Percentiles rank a stretch among this genome's conserved stretches.
phyloP scores from a whole-genome alignment of 805 yeast species.

The Kazachstania taianensis region DNA sequence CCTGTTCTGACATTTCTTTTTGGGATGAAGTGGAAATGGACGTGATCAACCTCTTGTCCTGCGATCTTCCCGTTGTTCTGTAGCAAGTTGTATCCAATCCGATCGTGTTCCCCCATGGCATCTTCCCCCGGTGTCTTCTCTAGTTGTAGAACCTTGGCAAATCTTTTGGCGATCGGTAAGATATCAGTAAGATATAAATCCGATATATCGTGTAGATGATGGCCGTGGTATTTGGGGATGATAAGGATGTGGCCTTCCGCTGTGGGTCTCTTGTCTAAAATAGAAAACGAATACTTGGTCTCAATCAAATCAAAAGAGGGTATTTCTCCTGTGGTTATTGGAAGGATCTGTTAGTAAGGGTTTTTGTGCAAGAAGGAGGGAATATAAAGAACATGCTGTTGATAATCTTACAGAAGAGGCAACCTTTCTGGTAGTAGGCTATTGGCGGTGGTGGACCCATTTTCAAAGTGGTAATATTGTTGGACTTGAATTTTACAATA shows the following conservation, averaged over 20 bases:
- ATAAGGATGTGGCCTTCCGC: constrained; percentile 79
- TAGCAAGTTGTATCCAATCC: constrained; percentile 71
- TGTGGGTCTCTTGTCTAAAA: constrained; percentile 90
- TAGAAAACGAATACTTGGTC: constrained; percentile 68
- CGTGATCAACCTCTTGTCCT: constrained; percentile 91
- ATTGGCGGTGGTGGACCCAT: constrained; percentile 2
- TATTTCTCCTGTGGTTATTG: constrained; percentile 54
- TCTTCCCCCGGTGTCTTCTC: too few relatives aligned
- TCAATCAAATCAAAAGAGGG: constrained; percentile 86
- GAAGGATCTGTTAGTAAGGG: background rate
- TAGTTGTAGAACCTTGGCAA: constrained; percentile 64
- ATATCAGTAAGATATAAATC: constrained; percentile 81
- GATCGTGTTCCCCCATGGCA: constrained; percentile 45
- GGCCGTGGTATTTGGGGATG: constrained; percentile 90
- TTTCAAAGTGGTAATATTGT: too few relatives aligned
- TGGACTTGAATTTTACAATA: too few relatives aligned
- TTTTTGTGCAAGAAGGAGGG: too few relatives aligned
- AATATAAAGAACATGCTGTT: constrained; percentile 41
- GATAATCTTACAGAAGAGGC: constrained; percentile 88
- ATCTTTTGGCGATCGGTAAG: constrained; percentile 81
- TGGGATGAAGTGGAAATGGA: constrained; percentile 93
- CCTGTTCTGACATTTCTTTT: constrained; percentile 68
- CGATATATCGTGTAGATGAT: constrained; percentile 80
- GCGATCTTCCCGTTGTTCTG: constrained; percentile 94
- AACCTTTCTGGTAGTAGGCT: constrained; percentile 39